A percentile compares a stretch with the other conserved stretches of the same genome.
Conservation (phyloP, 768 basidiomycete species). For the Trametes villosa region DNA sequence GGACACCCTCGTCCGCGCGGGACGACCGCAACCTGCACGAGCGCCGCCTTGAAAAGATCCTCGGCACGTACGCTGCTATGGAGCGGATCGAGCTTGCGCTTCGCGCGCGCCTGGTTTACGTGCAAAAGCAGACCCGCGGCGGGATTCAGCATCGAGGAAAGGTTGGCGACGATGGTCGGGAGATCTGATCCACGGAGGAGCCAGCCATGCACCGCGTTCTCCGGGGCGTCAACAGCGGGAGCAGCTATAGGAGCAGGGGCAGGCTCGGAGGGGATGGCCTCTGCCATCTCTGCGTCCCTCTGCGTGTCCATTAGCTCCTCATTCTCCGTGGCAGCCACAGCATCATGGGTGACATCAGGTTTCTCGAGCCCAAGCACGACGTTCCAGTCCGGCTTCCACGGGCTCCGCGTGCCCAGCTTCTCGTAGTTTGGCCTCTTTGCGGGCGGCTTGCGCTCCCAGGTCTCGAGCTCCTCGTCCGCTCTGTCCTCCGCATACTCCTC, state of each 20-base stretch:
- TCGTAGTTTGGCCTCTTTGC: constrained; percentile 82
- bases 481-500: constrained; percentile 49
- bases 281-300: constrained; percentile 43
- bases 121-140: constrained; percentile 51
- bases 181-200: constrained; percentile 65
- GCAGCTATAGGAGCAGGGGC: neutral
- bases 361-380: constrained; percentile 58
- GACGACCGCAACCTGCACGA: constrained; percentile 68
- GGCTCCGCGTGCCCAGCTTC: constrained; percentile 65
- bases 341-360: neutral
- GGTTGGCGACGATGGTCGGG: constrained; percentile 48
- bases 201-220: constrained; percentile 54
- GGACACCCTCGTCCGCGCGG: constrained; percentile 73
- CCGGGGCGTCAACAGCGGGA: neutral
- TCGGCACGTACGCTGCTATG: constrained; percentile 39
- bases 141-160: constrained; percentile 43
- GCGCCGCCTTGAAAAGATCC: constrained; percentile 58
- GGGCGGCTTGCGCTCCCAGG: constrained; percentile 83
- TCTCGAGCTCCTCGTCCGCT: constrained; percentile 56
- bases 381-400: constrained; percentile 81
- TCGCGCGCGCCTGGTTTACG: constrained; percentile 62
- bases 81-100: constrained; percentile 52
- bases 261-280: constrained; percentile 3
- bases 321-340: neutral
- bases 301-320: constrained; percentile 61